Conservation (phyloP, 192 early-diverging fungal species). For the Helicostylum pulchrum region DNA sequence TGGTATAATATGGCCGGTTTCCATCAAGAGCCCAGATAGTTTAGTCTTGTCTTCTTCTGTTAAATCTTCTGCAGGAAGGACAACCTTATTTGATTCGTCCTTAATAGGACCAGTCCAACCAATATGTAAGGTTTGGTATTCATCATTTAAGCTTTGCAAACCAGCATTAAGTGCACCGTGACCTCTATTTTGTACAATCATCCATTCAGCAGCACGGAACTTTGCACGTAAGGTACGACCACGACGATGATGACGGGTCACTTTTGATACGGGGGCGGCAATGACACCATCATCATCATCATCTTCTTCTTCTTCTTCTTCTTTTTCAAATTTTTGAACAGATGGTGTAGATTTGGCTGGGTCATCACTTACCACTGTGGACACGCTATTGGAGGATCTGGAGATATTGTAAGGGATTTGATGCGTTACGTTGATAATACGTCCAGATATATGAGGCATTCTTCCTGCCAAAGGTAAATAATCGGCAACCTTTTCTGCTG, state of each 20-base stretch:
- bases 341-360: not conserved
- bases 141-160: slow-evolving; percentile 62
- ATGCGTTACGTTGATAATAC: slow-evolving; percentile 34
- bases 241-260: slow-evolving; percentile 14
- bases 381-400: not conserved
- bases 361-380: not conserved
- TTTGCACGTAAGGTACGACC: slow-evolving; percentile 10
- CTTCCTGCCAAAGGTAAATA: slow-evolving; percentile 25
- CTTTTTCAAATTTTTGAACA: not conserved
- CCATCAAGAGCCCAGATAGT: slow-evolving; percentile 55
- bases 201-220: slow-evolving; percentile 24
- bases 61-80: slow-evolving; percentile 45
- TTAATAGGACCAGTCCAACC: slow-evolving; percentile 70
- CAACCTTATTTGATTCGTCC: slow-evolving; percentile 51
- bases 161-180: slow-evolving; percentile 91
- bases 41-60: slow-evolving; percentile 56
- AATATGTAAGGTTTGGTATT: slow-evolving; percentile 62
- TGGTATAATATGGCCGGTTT: slow-evolving; percentile 63
- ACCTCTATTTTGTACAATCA: slow-evolving; percentile 53
- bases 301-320: not conserved
- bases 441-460: slow-evolving; percentile 19
- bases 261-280: slow-evolving; percentile 13
- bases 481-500: slow-evolving; percentile 29
- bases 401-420: slow-evolving; percentile 33
- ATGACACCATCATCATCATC: not conserved